A percentile compares a stretch with the other conserved stretches of the same genome.
phyloP scores from a whole-genome alignment of 1,284 basidiomycete genomes.

The Melampsora larici-populina region DNA sequence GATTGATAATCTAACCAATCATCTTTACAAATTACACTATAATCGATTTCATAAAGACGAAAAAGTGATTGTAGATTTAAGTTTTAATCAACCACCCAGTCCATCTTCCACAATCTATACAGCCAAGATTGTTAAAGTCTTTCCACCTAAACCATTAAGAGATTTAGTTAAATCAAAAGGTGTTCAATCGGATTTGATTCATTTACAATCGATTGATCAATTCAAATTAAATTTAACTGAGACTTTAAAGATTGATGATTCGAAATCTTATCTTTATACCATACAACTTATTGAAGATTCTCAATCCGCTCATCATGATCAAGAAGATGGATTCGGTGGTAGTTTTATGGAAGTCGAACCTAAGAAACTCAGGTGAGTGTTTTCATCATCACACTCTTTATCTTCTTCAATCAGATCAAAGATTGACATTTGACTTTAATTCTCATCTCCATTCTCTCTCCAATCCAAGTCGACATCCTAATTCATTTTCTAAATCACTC shows the following conservation, averaged over 20 bases:
- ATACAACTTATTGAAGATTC: slow-evolving; percentile 30
- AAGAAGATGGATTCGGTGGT: slow-evolving; percentile 22
- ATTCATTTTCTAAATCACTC: slow-evolving; percentile 28
- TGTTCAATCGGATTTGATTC: slow-evolving; percentile 12
- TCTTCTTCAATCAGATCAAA: background rate
- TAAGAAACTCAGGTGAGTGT: slow-evolving; percentile 15
- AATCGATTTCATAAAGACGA: slow-evolving; percentile 28
- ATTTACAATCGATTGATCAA: slow-evolving; percentile 3
- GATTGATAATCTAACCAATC: slow-evolving; percentile 17
- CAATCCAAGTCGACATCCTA: slow-evolving; percentile 15
- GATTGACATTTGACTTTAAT: background rate
- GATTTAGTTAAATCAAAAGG: slow-evolving; percentile 16
- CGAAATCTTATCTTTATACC: slow-evolving; percentile 20
- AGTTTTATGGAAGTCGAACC: slow-evolving; percentile 39
- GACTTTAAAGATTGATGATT: slow-evolving; percentile 9
- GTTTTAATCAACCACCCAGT: slow-evolving; percentile 1
- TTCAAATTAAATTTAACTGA: slow-evolving; percentile 10
- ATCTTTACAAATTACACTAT: slow-evolving; percentile 17
- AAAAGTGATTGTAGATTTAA: slow-evolving; percentile 24
- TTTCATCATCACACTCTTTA: background rate
- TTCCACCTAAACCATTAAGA: slow-evolving; percentile 17
- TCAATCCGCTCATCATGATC: background rate
- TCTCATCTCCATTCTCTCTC: background rate
- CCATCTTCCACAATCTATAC: slow-evolving; percentile 12
- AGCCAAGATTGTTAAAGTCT: slow-evolving; percentile 19